Evolutionary conservation across 331 rosid species (phyloP).

Genomic region (Cucumis variabilis): DNA sequence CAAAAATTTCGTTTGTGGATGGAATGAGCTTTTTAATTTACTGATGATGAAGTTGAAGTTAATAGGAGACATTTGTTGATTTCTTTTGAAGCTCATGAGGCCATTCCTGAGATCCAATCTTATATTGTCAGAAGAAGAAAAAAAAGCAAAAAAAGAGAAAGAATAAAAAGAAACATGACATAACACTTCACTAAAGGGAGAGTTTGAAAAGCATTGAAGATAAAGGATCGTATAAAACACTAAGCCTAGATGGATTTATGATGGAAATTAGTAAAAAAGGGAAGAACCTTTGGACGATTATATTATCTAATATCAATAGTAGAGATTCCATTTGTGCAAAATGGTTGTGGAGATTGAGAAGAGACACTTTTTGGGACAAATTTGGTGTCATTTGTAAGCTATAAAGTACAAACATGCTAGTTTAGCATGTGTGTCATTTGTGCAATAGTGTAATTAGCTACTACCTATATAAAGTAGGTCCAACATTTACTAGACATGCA

Average conservation of each 20-base stretch:
- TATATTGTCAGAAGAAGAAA: neutral
- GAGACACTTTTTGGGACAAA: neutral
- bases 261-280: neutral
- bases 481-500: neutral
- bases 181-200: neutral
- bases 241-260: neutral
- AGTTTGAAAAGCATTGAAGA: neutral
- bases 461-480: neutral
- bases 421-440: too few relatives aligned
- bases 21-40: neutral
- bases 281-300: neutral
- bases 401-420: neutral
- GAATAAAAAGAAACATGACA: neutral
- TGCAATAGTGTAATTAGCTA: neutral
- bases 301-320: neutral
- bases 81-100: neutral
- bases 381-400: too few relatives aligned
- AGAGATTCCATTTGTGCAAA: constrained; percentile 9
- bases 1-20: neutral
- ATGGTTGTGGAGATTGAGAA: neutral
- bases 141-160: too few relatives aligned
- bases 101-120: neutral
- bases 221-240: neutral
- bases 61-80: neutral
- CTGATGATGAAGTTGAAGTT: neutral